These are phyloP conservation scores for Blastobotrys persicus DNA, from an alignment of 1,139 yeast genomes.

Conservation along the genomic window DNA sequence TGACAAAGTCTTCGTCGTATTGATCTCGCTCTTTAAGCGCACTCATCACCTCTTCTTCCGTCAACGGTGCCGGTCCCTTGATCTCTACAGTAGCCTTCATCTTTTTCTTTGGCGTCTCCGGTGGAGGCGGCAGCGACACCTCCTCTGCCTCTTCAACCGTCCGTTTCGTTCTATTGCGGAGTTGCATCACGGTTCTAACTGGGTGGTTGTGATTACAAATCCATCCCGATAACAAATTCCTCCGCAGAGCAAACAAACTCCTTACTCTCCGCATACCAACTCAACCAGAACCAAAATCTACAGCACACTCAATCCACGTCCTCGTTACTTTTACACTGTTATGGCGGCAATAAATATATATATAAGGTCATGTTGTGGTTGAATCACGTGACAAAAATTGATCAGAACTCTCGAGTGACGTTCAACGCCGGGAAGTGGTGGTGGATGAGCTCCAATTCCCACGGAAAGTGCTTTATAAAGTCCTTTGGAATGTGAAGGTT, in stretches of 20 bases:
- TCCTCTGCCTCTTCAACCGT: background rate
- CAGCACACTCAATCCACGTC: too few relatives aligned
- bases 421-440: background rate
- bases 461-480: background rate
- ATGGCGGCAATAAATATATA: too few relatives aligned
- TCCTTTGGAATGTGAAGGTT: background rate
- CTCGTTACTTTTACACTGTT: too few relatives aligned
- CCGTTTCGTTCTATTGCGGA: slow-evolving; percentile 3
- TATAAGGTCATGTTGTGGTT: too few relatives aligned
- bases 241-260: background rate
- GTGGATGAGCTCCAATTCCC: slow-evolving; percentile 1
- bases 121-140: background rate
- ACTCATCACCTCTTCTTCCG: background rate
- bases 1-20: slow-evolving; percentile 34
- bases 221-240: background rate
- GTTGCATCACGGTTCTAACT: background rate
- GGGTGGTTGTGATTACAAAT: background rate
- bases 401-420: too few relatives aligned
- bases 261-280: too few relatives aligned
- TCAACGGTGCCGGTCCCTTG: background rate
- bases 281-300: too few relatives aligned
- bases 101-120: background rate
- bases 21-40: background rate
- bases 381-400: background rate
- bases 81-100: background rate